Evolutionary conservation across 345 rosid genomes (phyloP).

Genomic region (Crucihimalaya himalaica): DNA sequence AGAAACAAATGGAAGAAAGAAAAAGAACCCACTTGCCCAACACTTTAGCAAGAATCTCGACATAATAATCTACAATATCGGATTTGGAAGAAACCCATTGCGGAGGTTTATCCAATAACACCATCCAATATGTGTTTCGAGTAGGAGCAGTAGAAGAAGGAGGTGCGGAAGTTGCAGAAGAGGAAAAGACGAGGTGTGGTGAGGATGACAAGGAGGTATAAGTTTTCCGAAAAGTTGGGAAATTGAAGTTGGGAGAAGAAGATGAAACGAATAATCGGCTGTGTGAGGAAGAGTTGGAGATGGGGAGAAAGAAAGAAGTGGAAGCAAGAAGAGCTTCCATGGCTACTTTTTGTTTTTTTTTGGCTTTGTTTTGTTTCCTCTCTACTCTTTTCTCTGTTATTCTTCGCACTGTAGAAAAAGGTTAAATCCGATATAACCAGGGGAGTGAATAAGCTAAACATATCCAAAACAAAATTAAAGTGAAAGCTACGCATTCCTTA

Average conservation of each 20-base stretch:
- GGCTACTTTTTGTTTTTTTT: background rate
- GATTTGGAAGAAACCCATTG: constrained; percentile 49
- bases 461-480: too few species aligned
- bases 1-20: background rate
- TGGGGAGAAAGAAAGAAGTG: constrained; percentile 17
- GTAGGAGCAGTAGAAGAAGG: constrained; percentile 34
- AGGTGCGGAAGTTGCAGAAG: constrained; percentile 34
- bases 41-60: constrained; percentile 50
- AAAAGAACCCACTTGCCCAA: constrained; percentile 56
- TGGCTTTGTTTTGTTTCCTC: background rate
- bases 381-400: background rate
- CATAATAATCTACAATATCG: constrained; percentile 63
- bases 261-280: constrained; percentile 9
- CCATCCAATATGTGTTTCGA: constrained; percentile 57
- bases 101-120: constrained; percentile 59
- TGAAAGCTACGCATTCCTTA: too few species aligned
- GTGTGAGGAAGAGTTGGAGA: constrained; percentile 15
- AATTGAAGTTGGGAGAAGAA: constrained; percentile 17
- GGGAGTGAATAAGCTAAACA: background rate
- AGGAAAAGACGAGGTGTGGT: constrained; percentile 37
- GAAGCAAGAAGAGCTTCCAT: constrained; percentile 44
- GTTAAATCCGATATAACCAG: background rate
- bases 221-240: constrained; percentile 7
- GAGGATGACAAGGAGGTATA: constrained; percentile 25
- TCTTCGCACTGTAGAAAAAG: background rate